Base-by-base conservation (phyloP, 2,329 filamentous ascomycete genomes). In the Dichotomopilus funicola region DNA sequence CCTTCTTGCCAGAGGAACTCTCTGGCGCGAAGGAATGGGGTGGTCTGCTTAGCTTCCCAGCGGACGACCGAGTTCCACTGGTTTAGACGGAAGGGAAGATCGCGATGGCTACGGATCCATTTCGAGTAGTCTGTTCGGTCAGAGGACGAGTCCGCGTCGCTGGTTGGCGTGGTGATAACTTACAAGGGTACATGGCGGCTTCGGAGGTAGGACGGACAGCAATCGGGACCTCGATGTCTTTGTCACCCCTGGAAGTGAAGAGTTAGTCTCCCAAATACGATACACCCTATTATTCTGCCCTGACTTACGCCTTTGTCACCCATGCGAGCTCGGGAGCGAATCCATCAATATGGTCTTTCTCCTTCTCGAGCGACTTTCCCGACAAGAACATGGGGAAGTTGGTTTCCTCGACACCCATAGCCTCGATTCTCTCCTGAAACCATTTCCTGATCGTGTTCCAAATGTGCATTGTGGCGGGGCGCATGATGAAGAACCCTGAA, bases 1-100 rank as follows among this genome's bases (percentile, higher is more conserved):
- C 91, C 91, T 75, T 99, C 94, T 72, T 99, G 94, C 94, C 94
- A 99, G 62, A 97, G 75, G 73, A 99, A 99, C 72, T 99, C 94
- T 71, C 95, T 81, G 46, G 92, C 92, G 65, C 92, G 81, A 56
- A 99, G 80, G 77, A 97, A 97, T 41, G 59, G 59, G 19, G 57
- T 58, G 44, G 59, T 61, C 38, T 61, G 59, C 51, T 61, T 61
- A 34, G 59, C 59, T 47, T 61, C 94, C 94, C 94, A 97, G 66
- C 92, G 84, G 49, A 68, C 80, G 62, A 82, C 79, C 11, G 87
- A 95, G 80, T 96, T 96, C 94, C 94, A 99, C 73, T 99, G 94
- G 77, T 97, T 97, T 63, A 97, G 80, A 68, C 90, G 87, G 63
- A 97, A 80, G 60, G 94, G 95, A 57, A 99, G 85, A 68, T 99